These are phyloP conservation scores for Golubevia sp. DNA, from an alignment of 1,284 basidiomycete species.

Conservation along the genomic window DNA sequence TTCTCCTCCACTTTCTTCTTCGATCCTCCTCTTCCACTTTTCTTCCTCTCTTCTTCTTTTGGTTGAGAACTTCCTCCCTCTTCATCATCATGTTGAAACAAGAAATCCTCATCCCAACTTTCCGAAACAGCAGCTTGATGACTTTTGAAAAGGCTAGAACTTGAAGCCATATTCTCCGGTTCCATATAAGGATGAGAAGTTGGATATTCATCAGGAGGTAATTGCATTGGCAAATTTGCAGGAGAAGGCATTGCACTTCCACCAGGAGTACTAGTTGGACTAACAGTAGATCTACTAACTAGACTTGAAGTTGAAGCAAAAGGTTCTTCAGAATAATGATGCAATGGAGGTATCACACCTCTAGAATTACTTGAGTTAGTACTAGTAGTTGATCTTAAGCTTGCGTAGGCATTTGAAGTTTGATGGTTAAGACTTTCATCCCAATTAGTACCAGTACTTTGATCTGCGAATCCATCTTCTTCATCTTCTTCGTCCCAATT, in stretches of 20 bases:
- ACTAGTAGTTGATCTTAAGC: not conserved
- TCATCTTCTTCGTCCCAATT: not conserved
- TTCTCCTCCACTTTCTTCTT: not conserved
- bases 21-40: not conserved
- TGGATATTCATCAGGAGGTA: not conserved
- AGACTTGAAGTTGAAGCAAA: too few relatives aligned
- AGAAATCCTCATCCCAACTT: slow-evolving; percentile 42
- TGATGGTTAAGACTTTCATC: not conserved
- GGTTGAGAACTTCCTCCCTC: not conserved
- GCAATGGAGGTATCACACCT: too few relatives aligned
- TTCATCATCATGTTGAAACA: slow-evolving; percentile 26
- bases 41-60: not conserved
- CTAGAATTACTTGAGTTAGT: too few relatives aligned
- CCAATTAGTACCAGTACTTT: not conserved
- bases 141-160: not conserved
- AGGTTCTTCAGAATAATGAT: too few relatives aligned
- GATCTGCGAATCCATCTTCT: not conserved
- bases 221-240: not conserved
- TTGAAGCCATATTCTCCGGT: not conserved
- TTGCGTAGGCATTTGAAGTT: not conserved
- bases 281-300: too few relatives aligned
- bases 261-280: not conserved
- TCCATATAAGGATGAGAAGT: not conserved
- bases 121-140: slow-evolving; percentile 20
- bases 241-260: not conserved